phyloP scores from a whole-genome alignment of 805 yeast genomes.

The Candida golubevii region DNA sequence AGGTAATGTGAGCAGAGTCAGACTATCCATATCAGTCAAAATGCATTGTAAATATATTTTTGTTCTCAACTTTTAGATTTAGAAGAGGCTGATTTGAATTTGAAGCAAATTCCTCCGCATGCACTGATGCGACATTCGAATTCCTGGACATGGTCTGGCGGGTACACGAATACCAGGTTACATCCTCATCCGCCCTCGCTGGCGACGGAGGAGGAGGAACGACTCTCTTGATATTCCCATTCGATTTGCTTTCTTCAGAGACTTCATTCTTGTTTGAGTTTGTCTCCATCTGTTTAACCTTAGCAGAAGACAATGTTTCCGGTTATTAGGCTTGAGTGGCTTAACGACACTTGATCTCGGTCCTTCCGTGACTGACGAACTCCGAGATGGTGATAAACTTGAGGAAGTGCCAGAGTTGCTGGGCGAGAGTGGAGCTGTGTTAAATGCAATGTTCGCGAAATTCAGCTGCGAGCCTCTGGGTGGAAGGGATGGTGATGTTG shows the following conservation, averaged over 20 bases:
- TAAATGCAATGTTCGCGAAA: constrained; percentile 26
- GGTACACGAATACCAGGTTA: too few species aligned
- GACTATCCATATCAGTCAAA: too few species aligned
- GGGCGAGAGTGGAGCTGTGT: constrained; percentile 38
- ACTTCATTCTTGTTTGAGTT: background rate
- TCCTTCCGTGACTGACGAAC: constrained; percentile 10
- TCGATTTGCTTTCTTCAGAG: background rate
- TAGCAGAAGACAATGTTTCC: constrained; percentile 12
- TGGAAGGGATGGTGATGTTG: constrained; percentile 9
- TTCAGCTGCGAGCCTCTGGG: constrained; percentile 7
- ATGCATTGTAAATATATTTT: too few species aligned
- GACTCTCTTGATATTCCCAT: background rate
- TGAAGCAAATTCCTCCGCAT: too few species aligned
- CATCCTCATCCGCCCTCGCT: too few species aligned
- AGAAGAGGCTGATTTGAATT: too few species aligned
- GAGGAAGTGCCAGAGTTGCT: constrained; percentile 28
- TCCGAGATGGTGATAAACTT: constrained; percentile 12
- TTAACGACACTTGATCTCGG: constrained; percentile 16
- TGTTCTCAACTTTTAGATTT: too few species aligned
- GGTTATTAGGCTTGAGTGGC: constrained; percentile 19
- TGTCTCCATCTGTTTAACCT: constrained; percentile 5
- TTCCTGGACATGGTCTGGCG: too few species aligned
- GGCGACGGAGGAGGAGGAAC: constrained; percentile 18
- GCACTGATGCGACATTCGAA: too few species aligned
- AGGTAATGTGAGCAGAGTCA: too few species aligned